Percentiles rank a stretch among this genome's conserved stretches.
These are phyloP conservation scores for Xerophyta viscosa DNA, from an alignment of 106 monocot genomes.

Conservation along the genomic window DNA sequence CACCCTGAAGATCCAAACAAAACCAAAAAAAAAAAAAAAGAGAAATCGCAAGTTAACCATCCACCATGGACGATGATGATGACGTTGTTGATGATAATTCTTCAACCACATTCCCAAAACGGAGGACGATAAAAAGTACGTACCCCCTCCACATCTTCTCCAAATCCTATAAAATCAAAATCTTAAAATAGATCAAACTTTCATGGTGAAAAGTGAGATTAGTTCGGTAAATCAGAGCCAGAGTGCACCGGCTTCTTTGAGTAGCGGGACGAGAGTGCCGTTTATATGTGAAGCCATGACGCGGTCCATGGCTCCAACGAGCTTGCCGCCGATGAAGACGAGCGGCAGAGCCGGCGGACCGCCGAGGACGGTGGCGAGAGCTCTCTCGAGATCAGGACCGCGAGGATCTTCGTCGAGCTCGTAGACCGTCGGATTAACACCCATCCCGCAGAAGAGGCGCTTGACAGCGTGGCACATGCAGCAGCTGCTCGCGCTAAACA, in stretches of 20 bases:
- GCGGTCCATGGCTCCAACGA: slow-evolving; percentile 72
- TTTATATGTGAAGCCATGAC: slow-evolving; percentile 95
- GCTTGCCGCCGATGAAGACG: slow-evolving; percentile 88
- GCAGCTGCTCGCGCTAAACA: slow-evolving; percentile 87
- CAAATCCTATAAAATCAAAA: slow-evolving; percentile 1
- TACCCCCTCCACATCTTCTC: slow-evolving; percentile 9
- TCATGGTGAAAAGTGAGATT: no score
- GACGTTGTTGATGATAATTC: no score
- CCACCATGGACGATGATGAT: no score
- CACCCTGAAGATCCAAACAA: no score
- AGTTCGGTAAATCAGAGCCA: slow-evolving; percentile 48
- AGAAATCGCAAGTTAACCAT: no score
- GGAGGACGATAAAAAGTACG: slow-evolving; percentile 6
- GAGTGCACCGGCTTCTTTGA: slow-evolving; percentile 90
- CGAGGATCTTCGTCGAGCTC: slow-evolving; percentile 79
- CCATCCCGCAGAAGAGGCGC: slow-evolving; percentile 79
- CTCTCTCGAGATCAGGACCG: slow-evolving; percentile 59
- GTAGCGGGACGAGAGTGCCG: slow-evolving; percentile 76
- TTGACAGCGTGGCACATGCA: slow-evolving; percentile 95
- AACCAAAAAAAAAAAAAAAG: no score
- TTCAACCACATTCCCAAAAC: no score
- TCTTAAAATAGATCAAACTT: no score
- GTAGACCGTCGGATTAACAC: slow-evolving; percentile 71
- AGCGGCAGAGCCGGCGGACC: slow-evolving; percentile 26
- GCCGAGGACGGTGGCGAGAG: slow-evolving; percentile 37